Conservation (phyloP, 768 basidiomycete species). For the Cystobasidiopsis lactophilus region DNA sequence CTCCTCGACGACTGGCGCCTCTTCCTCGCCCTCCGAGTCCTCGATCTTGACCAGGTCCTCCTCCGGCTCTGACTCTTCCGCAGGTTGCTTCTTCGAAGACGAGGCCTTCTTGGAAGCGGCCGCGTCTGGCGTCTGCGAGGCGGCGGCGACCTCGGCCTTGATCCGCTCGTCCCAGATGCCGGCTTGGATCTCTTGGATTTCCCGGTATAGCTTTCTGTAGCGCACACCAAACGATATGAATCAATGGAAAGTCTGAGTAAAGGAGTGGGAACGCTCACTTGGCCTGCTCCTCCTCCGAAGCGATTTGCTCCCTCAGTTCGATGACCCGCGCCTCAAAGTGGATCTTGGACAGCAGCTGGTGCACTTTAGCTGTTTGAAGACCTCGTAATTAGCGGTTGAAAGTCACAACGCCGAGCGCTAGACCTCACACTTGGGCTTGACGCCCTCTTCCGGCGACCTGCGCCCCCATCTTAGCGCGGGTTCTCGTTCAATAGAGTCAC, state of each 20-base stretch:
- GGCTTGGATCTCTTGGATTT: slow-evolving; percentile 53
- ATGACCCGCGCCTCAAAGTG: slow-evolving; percentile 46
- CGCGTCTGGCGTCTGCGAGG: slow-evolving; percentile 18
- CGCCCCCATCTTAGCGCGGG: too few relatives aligned
- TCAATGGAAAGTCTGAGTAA: slow-evolving; percentile 66
- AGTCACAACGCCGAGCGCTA: too few relatives aligned
- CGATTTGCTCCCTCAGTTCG: slow-evolving; percentile 50
- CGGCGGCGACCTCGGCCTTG: slow-evolving; percentile 23
- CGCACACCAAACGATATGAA: slow-evolving; percentile 12
- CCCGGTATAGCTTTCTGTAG: slow-evolving; percentile 39
- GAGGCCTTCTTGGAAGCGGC: too few relatives aligned
- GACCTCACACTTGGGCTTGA: background rate
- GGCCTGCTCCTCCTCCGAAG: slow-evolving; percentile 46
- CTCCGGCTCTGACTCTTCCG: too few relatives aligned
- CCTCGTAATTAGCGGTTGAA: too few relatives aligned
- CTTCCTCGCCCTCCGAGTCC: too few relatives aligned
- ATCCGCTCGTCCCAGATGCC: slow-evolving; percentile 43
- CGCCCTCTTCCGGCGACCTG: background rate
- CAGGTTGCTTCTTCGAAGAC: too few relatives aligned
- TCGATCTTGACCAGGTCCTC: too few relatives aligned
- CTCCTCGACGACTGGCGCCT: too few relatives aligned
- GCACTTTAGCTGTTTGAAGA: slow-evolving; percentile 37
- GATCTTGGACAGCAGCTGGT: slow-evolving; percentile 50
- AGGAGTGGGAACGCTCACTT: too few relatives aligned
- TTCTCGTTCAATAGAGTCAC: too few relatives aligned